These are phyloP conservation scores for Tripterygium wilfordii DNA, from an alignment of 177 flowering plant species.

Conservation along the genomic window DNA sequence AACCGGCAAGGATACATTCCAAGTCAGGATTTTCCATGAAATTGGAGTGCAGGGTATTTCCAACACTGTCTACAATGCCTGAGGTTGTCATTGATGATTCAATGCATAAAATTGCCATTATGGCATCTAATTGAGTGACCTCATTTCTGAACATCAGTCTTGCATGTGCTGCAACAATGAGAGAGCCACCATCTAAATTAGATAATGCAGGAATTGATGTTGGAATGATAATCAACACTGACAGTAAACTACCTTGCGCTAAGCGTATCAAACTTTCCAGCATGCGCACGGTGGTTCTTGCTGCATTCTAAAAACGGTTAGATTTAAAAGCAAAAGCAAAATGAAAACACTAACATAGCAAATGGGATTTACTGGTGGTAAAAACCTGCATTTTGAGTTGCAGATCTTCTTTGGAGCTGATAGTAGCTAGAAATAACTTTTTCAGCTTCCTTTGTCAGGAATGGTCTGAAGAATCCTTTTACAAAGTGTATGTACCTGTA, in stretches of 20 bases:
- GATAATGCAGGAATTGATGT: background rate
- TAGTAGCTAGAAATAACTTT: constrained; percentile 85
- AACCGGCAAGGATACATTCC: constrained; percentile 76
- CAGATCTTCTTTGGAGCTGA: constrained; percentile 94
- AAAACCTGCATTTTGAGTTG: constrained; percentile 80
- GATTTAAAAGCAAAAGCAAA: background rate
- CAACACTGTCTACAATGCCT: constrained; percentile 82
- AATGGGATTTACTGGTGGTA: background rate
- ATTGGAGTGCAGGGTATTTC: constrained; percentile 93
- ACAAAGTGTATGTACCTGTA: constrained; percentile 83
- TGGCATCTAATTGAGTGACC: constrained; percentile 79
- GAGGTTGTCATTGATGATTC: constrained; percentile 98
- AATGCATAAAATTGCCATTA: constrained; percentile 87
- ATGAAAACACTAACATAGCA: background rate
- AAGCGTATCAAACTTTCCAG: constrained; percentile 92
- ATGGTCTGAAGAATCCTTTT: constrained; percentile 69
- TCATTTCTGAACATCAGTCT: constrained; percentile 95
- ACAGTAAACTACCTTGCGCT: constrained; percentile 65
- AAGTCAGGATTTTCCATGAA: constrained; percentile 81
- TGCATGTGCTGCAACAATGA: constrained; percentile 74
- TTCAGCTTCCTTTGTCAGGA: constrained; percentile 89
- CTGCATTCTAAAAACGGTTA: constrained; percentile 32
- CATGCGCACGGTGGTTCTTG: constrained; percentile 97
- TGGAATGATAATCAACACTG: background rate
- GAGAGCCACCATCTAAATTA: background rate